Conservation (phyloP, 306 rosid species). For the Hylodesmum podocarpum region DNA sequence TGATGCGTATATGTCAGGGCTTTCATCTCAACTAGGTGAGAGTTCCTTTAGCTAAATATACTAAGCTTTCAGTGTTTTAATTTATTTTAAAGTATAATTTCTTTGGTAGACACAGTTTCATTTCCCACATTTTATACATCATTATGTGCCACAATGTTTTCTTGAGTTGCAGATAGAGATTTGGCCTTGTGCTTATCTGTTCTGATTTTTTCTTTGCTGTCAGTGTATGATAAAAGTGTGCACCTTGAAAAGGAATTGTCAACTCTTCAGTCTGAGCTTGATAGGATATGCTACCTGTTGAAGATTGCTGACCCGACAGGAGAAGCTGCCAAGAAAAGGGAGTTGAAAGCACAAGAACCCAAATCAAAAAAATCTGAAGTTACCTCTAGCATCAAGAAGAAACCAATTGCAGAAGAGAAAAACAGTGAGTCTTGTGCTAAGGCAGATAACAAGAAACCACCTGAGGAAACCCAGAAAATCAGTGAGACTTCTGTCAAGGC, state of each 20-base stretch:
- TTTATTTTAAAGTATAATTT: conserved; percentile 12
- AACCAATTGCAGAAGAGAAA: conserved; percentile 40
- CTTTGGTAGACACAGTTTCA: background rate
- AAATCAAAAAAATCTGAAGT: conserved; percentile 45
- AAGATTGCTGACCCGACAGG: conserved; percentile 95
- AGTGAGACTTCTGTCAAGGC: conserved; percentile 17
- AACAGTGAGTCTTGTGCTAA: conserved; percentile 22
- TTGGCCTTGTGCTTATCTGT: conserved; percentile 21
- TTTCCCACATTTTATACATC: conserved; percentile 9
- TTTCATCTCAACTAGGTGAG: conserved; percentile 91
- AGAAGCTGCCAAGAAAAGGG: conserved; percentile 86
- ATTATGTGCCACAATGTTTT: background rate
- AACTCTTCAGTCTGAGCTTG: conserved; percentile 79
- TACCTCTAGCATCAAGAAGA: conserved; percentile 37
- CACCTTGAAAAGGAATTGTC: conserved; percentile 72
- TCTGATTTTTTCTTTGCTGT: conserved; percentile 40
- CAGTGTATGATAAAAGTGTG: conserved; percentile 69
- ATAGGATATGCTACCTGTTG: conserved; percentile 74
- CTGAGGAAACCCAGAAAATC: conserved; percentile 38
- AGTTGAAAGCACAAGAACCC: conserved; percentile 50
- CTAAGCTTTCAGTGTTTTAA: background rate
- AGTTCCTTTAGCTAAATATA: conserved; percentile 16
- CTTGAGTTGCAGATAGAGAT: background rate
- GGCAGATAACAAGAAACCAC: conserved; percentile 42
- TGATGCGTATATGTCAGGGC: conserved; percentile 93